Percentiles rank a stretch among this genome's conserved stretches.
These are phyloP conservation scores for Panicum hallii DNA, from an alignment of 202 grass and related monocot species.

Conservation along the genomic window DNA sequence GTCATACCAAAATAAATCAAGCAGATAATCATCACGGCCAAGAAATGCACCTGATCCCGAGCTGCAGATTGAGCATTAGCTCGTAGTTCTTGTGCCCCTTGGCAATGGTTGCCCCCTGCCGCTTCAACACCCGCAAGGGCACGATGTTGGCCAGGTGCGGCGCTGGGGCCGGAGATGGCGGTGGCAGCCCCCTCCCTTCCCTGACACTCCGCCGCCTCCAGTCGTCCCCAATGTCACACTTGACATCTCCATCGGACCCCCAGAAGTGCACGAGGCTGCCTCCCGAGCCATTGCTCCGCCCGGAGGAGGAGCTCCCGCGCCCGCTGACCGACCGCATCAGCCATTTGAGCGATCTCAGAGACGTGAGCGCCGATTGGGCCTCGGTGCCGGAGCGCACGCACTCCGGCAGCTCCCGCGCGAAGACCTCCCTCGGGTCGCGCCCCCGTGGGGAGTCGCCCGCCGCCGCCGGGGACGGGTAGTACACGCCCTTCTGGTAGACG, in stretches of 20 bases:
- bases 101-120: slow-evolving; percentile 77
- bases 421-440: slow-evolving; percentile 80
- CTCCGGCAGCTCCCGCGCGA: slow-evolving; percentile 65
- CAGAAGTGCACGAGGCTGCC: slow-evolving; percentile 56
- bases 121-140: slow-evolving; percentile 48
- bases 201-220: slow-evolving; percentile 51
- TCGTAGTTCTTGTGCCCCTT: slow-evolving; percentile 97
- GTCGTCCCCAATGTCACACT: slow-evolving; percentile 58
- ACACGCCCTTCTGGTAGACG: slow-evolving; percentile 86
- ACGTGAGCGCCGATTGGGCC: slow-evolving; percentile 62
- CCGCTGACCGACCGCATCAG: slow-evolving; percentile 60
- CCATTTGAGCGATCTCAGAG: slow-evolving; percentile 78
- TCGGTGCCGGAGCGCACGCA: slow-evolving; percentile 64
- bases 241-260: slow-evolving; percentile 74
- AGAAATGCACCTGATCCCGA: slow-evolving; percentile 79
- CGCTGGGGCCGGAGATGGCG: slow-evolving; percentile 16
- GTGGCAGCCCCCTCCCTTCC: slow-evolving; percentile 53
- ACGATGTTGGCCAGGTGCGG: slow-evolving; percentile 40
- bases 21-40: background rate
- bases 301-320: slow-evolving; percentile 53
- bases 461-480: slow-evolving; percentile 73
- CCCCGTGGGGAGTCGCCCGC: slow-evolving; percentile 49
- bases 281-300: slow-evolving; percentile 46
- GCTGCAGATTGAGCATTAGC: slow-evolving; percentile 97
- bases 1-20: slow-evolving; percentile 21